Conservation (phyloP, 1,284 basidiomycete species). For the Trichosporon coremiiforme region DNA sequence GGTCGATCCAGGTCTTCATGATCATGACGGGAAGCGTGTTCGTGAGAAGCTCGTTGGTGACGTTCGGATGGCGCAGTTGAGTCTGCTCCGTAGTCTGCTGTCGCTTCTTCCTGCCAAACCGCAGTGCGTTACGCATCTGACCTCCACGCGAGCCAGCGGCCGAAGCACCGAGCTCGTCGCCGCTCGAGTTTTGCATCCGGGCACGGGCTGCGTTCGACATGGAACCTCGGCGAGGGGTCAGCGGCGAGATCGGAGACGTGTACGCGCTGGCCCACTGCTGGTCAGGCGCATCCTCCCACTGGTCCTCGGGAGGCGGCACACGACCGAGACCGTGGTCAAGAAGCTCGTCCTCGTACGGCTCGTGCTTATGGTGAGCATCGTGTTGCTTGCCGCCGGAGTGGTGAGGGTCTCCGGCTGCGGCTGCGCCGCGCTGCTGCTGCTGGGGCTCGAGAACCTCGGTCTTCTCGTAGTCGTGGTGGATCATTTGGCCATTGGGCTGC, state of each 20-base stretch:
- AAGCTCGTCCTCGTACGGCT: constrained; percentile 13
- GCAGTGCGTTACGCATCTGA: constrained; percentile 17
- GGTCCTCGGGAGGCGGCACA: constrained; percentile 3
- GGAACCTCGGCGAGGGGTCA: not conserved
- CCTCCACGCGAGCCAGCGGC: not conserved
- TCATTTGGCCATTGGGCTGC: not conserved
- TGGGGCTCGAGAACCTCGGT: not conserved
- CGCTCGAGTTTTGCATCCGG: not conserved
- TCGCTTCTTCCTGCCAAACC: not conserved
- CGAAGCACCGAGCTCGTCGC: not conserved
- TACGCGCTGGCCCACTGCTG: constrained; percentile 4
- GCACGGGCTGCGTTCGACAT: not conserved
- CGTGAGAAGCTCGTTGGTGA: constrained; percentile 80
- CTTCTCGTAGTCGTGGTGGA: not conserved
- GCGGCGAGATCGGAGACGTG: not conserved
- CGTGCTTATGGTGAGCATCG: not conserved
- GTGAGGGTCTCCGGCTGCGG: not conserved
- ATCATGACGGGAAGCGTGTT: constrained; percentile 80
- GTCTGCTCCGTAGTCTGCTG: not conserved
- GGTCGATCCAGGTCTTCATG: constrained; percentile 85
- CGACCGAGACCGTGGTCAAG: constrained; percentile 11
- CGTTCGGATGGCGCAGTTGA: constrained; percentile 62
- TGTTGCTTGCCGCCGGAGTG: too few species aligned
- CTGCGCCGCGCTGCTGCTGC: not conserved
- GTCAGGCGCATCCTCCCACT: constrained; percentile 1